phyloP scores from a whole-genome alignment of 75 land plant genomes.

The Cupressus sempervirens region DNA sequence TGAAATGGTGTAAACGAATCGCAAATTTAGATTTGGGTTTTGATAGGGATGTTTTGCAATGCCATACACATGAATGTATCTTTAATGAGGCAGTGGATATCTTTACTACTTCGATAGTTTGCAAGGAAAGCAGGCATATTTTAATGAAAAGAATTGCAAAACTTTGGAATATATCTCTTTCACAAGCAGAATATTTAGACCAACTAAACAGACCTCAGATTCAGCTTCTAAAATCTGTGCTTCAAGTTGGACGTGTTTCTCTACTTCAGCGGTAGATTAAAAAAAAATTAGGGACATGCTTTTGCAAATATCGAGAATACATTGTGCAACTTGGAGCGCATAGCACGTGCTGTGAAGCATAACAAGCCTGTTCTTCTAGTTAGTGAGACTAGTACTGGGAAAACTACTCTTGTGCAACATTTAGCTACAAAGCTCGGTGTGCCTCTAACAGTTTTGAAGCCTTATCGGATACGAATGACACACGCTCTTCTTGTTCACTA shows the following conservation, averaged over 20 bases:
- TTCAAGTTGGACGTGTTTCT: slow-evolving; percentile 57
- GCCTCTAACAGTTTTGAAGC: too few relatives aligned
- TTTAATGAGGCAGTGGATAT: too few relatives aligned
- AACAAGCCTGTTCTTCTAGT: slow-evolving; percentile 95
- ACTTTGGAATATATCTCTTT: slow-evolving; percentile 45
- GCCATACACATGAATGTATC: too few relatives aligned
- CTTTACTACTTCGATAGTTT: too few relatives aligned
- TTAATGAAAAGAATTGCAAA: slow-evolving; percentile 53
- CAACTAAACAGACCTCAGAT: slow-evolving; percentile 53
- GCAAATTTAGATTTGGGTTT: too few relatives aligned
- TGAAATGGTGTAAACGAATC: not conserved
- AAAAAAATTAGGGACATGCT: slow-evolving; percentile 15
- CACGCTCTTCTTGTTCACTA: slow-evolving; percentile 68
- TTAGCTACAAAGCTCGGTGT: slow-evolving; percentile 67
- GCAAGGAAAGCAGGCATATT: too few relatives aligned
- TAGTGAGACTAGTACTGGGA: slow-evolving; percentile 99
- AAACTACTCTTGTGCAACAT: too few relatives aligned
- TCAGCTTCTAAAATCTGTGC: slow-evolving; percentile 33
- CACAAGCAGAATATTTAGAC: slow-evolving; percentile 35
- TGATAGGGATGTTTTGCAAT: too few relatives aligned
- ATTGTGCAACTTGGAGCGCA: slow-evolving; percentile 61
- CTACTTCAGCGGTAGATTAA: slow-evolving; percentile 9
- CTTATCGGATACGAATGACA: slow-evolving; percentile 66
- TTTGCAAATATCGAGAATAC: slow-evolving; percentile 75
- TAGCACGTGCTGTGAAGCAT: slow-evolving; percentile 75